Base-by-base conservation (phyloP, 805 yeast genomes). In the Saccharomycopsis oosterbeekiorum region DNA sequence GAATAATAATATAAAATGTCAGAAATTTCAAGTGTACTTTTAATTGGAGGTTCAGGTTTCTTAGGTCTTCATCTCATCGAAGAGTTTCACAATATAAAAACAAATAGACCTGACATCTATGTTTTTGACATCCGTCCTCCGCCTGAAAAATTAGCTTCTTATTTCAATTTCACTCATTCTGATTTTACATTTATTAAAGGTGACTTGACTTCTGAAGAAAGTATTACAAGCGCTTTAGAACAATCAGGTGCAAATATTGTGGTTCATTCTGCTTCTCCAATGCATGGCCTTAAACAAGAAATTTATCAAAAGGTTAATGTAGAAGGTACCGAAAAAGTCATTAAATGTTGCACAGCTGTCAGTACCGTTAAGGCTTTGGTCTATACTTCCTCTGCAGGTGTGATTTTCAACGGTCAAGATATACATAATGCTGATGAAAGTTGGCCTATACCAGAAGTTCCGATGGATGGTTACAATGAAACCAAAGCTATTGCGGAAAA, bases 301-400 rank as follows among this genome's bases (percentile, higher is more conserved):
- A 80, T 94, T 55, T 93, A 93, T 74, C 87, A 85, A 67, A 88
- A 88, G 67, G 99, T 94, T 57, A 94, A 94, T 69, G 93, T 94
- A 37, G 81, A 83, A 55, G 99, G 99, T 51, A 94, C 99, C 1
- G 75, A 77, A 61, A 89, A 85, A 64, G 80, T 94, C 41, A 74
- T 93, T 50, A 76, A 80, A 55, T 86, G 85, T 57, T 84, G 92
- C 55, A 77, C 81, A 66, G 76, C 75, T 55, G 68, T 75, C 55
- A 71, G 73, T 11, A 75, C 76, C 3, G 64, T 63, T 4, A 80
- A 79, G 63, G 93, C 92, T 0, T 76, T 94, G 43, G 96, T 94
- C 1, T 94, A 92, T 75, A 94, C 99, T 1, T 92, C 97, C 0
- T 89, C 97, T 1, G 98, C 99, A 0, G 97, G 99, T 66, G 99